Conservation (phyloP, 768 basidiomycete species). For the Calocybe gangraenosa region DNA sequence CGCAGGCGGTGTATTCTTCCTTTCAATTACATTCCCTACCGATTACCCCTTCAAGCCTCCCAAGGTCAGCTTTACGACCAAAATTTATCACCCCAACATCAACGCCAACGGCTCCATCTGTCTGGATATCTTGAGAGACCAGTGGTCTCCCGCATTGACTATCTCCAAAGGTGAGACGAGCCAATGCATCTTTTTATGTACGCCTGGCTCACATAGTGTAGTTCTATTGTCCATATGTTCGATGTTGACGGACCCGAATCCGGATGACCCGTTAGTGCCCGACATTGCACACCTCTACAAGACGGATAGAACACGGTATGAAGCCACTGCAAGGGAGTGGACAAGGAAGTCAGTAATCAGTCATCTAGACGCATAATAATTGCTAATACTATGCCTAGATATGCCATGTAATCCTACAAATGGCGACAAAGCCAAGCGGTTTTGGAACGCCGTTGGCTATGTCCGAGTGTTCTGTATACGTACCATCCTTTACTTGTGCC, state of each 20-base stretch:
- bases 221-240: constrained; percentile 98
- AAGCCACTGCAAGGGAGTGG: constrained; percentile 98
- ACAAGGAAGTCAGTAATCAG: constrained; percentile 83
- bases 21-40: constrained; percentile 88
- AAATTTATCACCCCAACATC: constrained; percentile 99
- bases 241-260: constrained; percentile 99
- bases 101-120: constrained; percentile 99
- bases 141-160: constrained; percentile 98
- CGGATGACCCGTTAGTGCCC: constrained; percentile 97
- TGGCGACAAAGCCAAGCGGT: constrained; percentile 6
- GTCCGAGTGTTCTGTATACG: constrained; percentile 18
- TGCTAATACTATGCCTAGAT: constrained; percentile 23
- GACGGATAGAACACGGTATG: constrained; percentile 96
- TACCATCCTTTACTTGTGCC: constrained; percentile 18
- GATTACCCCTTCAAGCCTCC: constrained; percentile 99
- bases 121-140: constrained; percentile 96
- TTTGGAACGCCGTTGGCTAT: constrained; percentile 10
- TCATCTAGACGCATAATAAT: constrained; percentile 6
- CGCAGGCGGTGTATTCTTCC: constrained; percentile 98
- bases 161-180: constrained; percentile 86
- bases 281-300: constrained; percentile 99
- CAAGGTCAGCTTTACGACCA: constrained; percentile 99
- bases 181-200: not conserved
- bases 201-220: constrained; percentile 25
- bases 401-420: constrained; percentile 46